These are phyloP conservation scores for Jacaranda copaia DNA, from an alignment of 257 asterid genomes.

Conservation along the genomic window DNA sequence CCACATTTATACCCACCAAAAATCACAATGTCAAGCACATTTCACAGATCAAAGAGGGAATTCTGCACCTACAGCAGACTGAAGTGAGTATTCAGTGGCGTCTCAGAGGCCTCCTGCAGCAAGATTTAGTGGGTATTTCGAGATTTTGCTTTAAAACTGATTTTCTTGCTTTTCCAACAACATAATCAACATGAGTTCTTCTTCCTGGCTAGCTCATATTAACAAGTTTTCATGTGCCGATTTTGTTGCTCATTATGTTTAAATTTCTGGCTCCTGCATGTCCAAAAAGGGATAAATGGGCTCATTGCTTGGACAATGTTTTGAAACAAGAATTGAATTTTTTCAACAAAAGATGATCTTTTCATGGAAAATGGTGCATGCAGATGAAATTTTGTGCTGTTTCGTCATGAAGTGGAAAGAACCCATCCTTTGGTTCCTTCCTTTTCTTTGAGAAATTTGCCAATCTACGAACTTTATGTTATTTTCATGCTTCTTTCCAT, in stretches of 20 bases:
- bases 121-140: slow-evolving; percentile 26
- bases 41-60: background rate
- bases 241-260: background rate
- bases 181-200: background rate
- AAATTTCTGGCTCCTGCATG: slow-evolving; percentile 17
- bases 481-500: background rate
- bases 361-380: slow-evolving; percentile 32
- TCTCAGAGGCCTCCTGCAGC: background rate
- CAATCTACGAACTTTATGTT: no score
- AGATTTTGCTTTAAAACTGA: background rate
- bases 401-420: background rate
- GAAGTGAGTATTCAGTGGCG: background rate
- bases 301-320: slow-evolving; percentile 12
- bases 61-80: background rate
- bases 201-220: background rate
- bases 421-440: background rate
- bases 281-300: slow-evolving; percentile 5
- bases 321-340: background rate
- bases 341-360: background rate
- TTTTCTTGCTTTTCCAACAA: background rate
- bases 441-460: background rate
- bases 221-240: background rate
- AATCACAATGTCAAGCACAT: background rate
- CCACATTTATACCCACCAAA: slow-evolving; percentile 37
- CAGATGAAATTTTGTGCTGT: slow-evolving; percentile 7